These are phyloP conservation scores for Cyberlindnera euphorbiiphila DNA, from an alignment of 805 yeast species.

Conservation along the genomic window DNA sequence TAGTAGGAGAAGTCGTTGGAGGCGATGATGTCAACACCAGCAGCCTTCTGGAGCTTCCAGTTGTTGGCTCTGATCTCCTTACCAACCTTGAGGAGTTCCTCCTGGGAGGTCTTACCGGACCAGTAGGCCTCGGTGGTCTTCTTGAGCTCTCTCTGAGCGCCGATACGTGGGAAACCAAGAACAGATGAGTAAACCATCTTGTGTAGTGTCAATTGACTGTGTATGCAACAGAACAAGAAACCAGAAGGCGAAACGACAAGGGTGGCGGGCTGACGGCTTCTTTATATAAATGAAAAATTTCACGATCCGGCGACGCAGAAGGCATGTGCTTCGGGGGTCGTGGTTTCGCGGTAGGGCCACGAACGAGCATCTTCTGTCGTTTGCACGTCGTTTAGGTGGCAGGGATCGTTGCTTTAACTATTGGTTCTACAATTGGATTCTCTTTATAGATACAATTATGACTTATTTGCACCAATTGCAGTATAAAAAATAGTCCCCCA, in stretches of 20 bases:
- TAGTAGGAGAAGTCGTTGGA: conserved; percentile 98
- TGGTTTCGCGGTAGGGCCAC: conserved; percentile 7
- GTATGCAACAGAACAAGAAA: background rate
- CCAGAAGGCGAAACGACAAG: background rate
- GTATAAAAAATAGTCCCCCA: too few relatives aligned
- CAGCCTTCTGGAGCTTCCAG: conserved; percentile 97
- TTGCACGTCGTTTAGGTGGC: background rate
- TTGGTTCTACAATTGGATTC: too few relatives aligned
- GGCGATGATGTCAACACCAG: conserved; percentile 96
- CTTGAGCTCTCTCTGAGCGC: conserved; percentile 98
- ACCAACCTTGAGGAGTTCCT: conserved; percentile 87
- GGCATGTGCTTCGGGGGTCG: too few relatives aligned
- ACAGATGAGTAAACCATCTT: conserved; percentile 97
- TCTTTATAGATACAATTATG: too few relatives aligned
- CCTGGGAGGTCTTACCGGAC: conserved; percentile 87
- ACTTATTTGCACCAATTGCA: too few relatives aligned
- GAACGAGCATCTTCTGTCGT: conserved; percentile 2
- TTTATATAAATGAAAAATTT: too few relatives aligned
- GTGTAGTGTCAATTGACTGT: conserved; percentile 5
- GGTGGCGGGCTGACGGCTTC: too few relatives aligned
- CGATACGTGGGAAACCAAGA: conserved; percentile 99
- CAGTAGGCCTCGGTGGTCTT: conserved; percentile 99
- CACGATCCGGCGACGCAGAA: too few relatives aligned
- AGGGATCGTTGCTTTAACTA: background rate
- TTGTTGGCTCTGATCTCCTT: conserved; percentile 91